Percentiles rank a stretch among this genome's conserved stretches.
These are phyloP conservation scores for Xylogone sp. DNA, from an alignment of 2,329 filamentous ascomycete species.

Conservation along the genomic window DNA sequence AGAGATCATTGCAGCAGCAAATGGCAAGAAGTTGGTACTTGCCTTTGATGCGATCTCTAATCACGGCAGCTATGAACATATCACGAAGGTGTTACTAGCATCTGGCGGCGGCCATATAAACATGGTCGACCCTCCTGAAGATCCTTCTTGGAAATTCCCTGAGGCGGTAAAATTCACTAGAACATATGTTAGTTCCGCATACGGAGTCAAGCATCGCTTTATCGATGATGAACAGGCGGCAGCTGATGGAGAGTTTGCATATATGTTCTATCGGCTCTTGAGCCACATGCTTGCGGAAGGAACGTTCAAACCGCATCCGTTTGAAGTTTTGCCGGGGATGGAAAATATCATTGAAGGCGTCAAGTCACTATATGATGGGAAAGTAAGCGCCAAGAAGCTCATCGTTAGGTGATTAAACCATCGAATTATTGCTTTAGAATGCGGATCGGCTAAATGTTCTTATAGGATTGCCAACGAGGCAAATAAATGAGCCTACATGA, in stretches of 20 bases:
- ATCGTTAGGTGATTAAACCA: not conserved
- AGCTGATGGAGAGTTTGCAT: not conserved
- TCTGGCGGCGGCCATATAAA: not conserved
- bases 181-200: not conserved
- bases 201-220: not conserved
- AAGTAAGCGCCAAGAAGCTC: not conserved
- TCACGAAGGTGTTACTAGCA: not conserved
- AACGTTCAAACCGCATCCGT: slow-evolving; percentile 42
- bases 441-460: not conserved
- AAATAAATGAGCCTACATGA: not conserved
- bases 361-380: not conserved
- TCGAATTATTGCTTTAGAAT: not conserved
- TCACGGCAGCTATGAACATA: not conserved
- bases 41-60: slow-evolving; percentile 1
- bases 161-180: not conserved
- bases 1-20: not conserved
- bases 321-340: slow-evolving; percentile 40
- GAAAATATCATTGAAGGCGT: not conserved
- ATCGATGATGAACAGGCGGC: not conserved
- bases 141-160: not conserved
- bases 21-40: not conserved
- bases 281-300: slow-evolving; percentile 40
- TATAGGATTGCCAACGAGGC: not conserved
- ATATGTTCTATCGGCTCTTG: not conserved
- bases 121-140: not conserved